Evolutionary conservation across 2,329 filamentous ascomycete genomes (phyloP).

Genomic region (Rhytidhysteron rufulum): DNA sequence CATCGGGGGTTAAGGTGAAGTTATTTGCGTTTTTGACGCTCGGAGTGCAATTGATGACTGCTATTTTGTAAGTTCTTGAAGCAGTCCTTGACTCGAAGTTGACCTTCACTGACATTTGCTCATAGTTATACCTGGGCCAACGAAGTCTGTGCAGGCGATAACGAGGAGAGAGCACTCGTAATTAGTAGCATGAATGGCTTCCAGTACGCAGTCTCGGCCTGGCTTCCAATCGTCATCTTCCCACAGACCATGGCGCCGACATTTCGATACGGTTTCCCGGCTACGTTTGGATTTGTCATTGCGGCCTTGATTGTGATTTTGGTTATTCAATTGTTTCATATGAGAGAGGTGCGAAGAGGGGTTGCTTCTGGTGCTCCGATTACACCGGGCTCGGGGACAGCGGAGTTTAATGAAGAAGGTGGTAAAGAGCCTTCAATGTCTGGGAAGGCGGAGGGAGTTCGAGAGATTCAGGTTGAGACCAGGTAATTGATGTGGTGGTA

Average conservation of each 20-base stretch:
- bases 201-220: conserved; percentile 28
- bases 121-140: conserved; percentile 29
- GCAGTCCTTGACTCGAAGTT: no score
- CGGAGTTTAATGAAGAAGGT: no score
- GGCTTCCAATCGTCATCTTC: conserved; percentile 32
- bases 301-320: conserved; percentile 7
- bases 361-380: no score
- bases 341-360: neutral
- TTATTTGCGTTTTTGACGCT: conserved; percentile 27
- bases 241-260: conserved; percentile 29
- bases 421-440: no score
- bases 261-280: conserved; percentile 16
- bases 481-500: no score
- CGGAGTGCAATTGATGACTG: conserved; percentile 32
- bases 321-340: conserved; percentile 1
- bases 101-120: neutral
- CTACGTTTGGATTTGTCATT: conserved; percentile 9
- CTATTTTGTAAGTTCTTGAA: conserved; percentile 30
- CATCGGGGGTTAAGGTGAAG: conserved; percentile 21
- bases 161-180: conserved; percentile 29
- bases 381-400: no score
- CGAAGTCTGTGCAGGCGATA: conserved; percentile 29
- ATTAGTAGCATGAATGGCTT: conserved; percentile 32
- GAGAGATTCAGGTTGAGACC: no score
- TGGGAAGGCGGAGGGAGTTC: no score